Evolutionary conservation across 805 yeast species (phyloP).

Genomic region (Candida schatavii): DNA sequence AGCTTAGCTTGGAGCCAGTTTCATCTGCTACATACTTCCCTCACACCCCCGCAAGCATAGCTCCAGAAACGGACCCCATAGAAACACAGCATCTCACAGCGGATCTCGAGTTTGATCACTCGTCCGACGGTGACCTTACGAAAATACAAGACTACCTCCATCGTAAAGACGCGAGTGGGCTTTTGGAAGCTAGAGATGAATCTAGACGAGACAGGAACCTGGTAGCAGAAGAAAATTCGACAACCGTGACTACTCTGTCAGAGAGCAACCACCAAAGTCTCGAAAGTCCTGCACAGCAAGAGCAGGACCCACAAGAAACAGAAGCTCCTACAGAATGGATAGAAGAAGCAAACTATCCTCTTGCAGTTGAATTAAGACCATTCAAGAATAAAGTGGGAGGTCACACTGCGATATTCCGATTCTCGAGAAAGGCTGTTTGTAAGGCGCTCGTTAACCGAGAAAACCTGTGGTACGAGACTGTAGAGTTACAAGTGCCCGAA

Average conservation of each 20-base stretch:
- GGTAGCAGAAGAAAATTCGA: not conserved
- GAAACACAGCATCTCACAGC: conserved; percentile 47
- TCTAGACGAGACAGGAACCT: not conserved
- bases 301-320: not conserved
- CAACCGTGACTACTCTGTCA: not conserved
- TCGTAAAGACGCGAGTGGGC: not conserved
- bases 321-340: conserved; percentile 9
- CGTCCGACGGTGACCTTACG: conserved; percentile 26
- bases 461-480: conserved; percentile 85
- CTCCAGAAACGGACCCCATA: not conserved
- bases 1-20: conserved; percentile 49
- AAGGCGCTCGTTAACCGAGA: conserved; percentile 90
- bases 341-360: conserved; percentile 44
- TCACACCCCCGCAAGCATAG: conserved; percentile 43
- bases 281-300: not conserved
- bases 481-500: conserved; percentile 75
- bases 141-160: conserved; percentile 12
- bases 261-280: not conserved
- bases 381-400: conserved; percentile 96
- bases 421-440: conserved; percentile 89
- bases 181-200: not conserved
- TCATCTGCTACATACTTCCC: conserved; percentile 73
- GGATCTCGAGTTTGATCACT: conserved; percentile 46
- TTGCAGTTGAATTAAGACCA: conserved; percentile 87
- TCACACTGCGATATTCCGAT: conserved; percentile 93